These are phyloP conservation scores for Ogataea corticis DNA, from an alignment of 805 yeast genomes.

Conservation along the genomic window DNA sequence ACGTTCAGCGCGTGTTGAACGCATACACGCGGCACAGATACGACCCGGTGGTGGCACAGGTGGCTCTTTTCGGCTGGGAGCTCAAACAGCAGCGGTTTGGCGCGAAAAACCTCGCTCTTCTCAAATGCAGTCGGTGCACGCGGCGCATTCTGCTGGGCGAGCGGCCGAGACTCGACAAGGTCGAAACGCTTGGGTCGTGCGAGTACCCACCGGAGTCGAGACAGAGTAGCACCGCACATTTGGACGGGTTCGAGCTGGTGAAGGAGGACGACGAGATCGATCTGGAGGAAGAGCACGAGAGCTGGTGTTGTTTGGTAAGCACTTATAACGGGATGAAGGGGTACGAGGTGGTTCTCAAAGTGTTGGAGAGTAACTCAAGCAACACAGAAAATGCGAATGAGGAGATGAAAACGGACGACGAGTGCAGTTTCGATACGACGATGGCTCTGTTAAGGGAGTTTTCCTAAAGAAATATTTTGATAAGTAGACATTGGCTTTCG, in stretches of 20 bases:
- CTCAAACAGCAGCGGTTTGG: slow-evolving; percentile 31
- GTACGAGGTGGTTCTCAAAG: slow-evolving; percentile 18
- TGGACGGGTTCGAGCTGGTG: slow-evolving; percentile 10
- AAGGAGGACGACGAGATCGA: slow-evolving; percentile 27
- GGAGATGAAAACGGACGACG: slow-evolving; percentile 6
- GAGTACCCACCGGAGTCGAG: slow-evolving; percentile 30
- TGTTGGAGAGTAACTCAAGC: slow-evolving; percentile 9
- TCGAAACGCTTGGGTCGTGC: slow-evolving; percentile 25
- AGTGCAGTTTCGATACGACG: slow-evolving; percentile 17
- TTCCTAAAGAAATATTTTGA: slow-evolving; percentile 1
- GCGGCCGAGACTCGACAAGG: neutral
- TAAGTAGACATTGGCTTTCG: neutral
- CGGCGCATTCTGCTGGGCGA: slow-evolving; percentile 35
- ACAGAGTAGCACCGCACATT: slow-evolving; percentile 8
- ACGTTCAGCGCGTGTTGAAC: slow-evolving; percentile 15
- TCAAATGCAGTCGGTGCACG: slow-evolving; percentile 37
- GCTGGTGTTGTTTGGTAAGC: slow-evolving; percentile 38
- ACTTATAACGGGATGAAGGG: slow-evolving; percentile 12
- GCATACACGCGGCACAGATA: slow-evolving; percentile 11
- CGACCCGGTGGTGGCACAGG: slow-evolving; percentile 14
- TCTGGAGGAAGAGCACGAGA: slow-evolving; percentile 36
- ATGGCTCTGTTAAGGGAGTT: slow-evolving; percentile 18
- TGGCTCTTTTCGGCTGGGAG: slow-evolving; percentile 40
- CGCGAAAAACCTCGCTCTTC: slow-evolving; percentile 26
- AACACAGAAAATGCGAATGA: neutral